Evolutionary conservation across 192 early-diverging fungal species (phyloP), one percentile per base, ranked within the genome.

Genomic region (Coemansia sp.): DNA sequence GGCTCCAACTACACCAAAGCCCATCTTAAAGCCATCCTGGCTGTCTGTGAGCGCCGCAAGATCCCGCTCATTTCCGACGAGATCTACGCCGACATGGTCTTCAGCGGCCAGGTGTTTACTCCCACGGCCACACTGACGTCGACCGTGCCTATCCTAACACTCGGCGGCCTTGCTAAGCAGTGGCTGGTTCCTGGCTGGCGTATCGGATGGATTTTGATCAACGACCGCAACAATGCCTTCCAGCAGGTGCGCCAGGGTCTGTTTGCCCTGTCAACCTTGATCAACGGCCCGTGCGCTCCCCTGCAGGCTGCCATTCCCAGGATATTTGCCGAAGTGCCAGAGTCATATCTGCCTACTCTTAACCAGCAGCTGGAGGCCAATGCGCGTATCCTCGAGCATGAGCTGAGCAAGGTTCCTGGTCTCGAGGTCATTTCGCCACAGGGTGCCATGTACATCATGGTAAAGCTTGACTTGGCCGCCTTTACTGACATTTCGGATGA

Each of bases 401-500:
- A 78, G 37, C 67, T 92, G 6, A 67, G 64, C 34, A 80, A 80
- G 41, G 80, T 88, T 5, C 83, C 81, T 18, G 90, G 92, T 2
- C 64, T 94, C 24, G 66, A 78, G 10, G 84, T 86, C 41, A 84
- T 94, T 34, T 64, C 85, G 11, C 90, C 92, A 22, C 89, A 92
- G 79, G 92, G 92, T 34, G 90, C 90, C 40, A 94, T 94, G 92
- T 94, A 91, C 66, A 75, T 91, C 63, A 94, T 94, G 92, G 81
- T 90, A 17, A 82, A 84, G 20, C 81, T 92, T 43, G 61, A 90
- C 43, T 33, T 85, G 18, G 55, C 55, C 4, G 50, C 83, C 32
- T 92, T 94, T 67, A 77, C 79, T 44, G 87, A 81, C 49, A 85
- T 94, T 42, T 41, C 56, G 0, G 78, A 84, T 46, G 92, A 94